Percentiles rank a stretch among this genome's conserved stretches.
Conservation (phyloP, 2,329 filamentous ascomycete species). For the Phyllosticta citrichinensis region DNA sequence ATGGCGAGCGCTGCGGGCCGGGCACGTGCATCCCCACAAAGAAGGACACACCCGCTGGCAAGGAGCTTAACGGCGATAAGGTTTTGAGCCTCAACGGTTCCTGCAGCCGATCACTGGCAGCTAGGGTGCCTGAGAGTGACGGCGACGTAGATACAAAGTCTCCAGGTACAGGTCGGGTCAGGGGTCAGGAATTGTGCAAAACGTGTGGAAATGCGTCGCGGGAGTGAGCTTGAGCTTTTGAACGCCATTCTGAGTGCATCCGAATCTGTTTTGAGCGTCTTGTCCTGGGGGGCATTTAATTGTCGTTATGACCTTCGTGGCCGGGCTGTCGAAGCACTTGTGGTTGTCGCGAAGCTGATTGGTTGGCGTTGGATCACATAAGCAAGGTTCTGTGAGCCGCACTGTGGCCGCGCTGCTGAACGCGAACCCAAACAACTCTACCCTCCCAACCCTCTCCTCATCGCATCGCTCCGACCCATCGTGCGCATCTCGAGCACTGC, state of each 20-base stretch:
- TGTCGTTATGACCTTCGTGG: slow-evolving; percentile 3
- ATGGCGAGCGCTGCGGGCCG: slow-evolving; percentile 8
- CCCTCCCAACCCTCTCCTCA: neutral
- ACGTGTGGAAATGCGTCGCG: slow-evolving; percentile 3
- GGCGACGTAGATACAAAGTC: neutral
- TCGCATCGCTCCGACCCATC: neutral
- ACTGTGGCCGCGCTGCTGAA: slow-evolving; percentile 7
- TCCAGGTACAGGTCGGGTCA: neutral
- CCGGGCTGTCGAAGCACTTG: slow-evolving; percentile 5
- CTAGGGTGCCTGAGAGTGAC: slow-evolving; percentile 12
- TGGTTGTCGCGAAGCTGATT: slow-evolving; percentile 8
- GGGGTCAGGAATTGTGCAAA: neutral
- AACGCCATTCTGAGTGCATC: neutral
- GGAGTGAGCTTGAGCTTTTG: slow-evolving; percentile 3
- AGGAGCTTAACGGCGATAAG: slow-evolving; percentile 12
- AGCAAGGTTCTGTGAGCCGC: slow-evolving; percentile 7
- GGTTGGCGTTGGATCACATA: slow-evolving; percentile 3
- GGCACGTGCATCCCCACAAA: slow-evolving; percentile 13
- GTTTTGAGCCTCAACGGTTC: slow-evolving; percentile 14
- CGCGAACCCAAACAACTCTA: slow-evolving; percentile 9
- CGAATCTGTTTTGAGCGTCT: neutral
- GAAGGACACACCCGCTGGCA: slow-evolving; percentile 10
- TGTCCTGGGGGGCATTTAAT: slow-evolving; percentile 4
- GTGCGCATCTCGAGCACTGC: neutral
- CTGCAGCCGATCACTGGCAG: slow-evolving; percentile 15